Base-by-base conservation (phyloP, 345 rosid species). In the Eutrema yunnanense region DNA sequence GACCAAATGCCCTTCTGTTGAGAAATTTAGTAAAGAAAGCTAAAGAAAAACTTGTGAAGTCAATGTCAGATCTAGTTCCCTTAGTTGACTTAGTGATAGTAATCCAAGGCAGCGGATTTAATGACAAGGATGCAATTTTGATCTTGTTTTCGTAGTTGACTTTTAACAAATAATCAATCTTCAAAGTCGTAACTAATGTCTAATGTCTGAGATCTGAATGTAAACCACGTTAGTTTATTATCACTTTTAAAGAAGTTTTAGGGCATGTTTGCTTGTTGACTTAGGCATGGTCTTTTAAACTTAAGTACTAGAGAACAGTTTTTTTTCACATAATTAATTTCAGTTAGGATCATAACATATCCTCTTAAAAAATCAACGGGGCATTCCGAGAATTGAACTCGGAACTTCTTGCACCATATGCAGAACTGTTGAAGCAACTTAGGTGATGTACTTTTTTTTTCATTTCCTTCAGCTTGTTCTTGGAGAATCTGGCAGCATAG, bases 301-400 rank as follows among this genome's bases (percentile, higher is more conserved):
- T 19, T 1, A 19, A 19, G 22, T 19, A 19, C 22, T 0, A 19
- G 22, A 19, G 22, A 19, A 19, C 22, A 19, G 9, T 38, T 38
- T 38, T 9, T n/a, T 38, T 38, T 38, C 41, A 19, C 22, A 19
- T 19, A 19, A 19, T 19, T 19, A 19, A 19, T 19, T 19, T 0
- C 22, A 19, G 22, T 19, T 19, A 19, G 22, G 22, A 19, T 19
- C 22, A 19, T 19, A 19, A 19, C 22, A 19, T 19, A 19, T 19
- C 22, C 22, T 19, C 22, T 19, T 19, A 0, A 19, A 19, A 19
- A 19, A 19, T 19, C 22, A 32, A 32, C 0, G 82, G 80, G 82
- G 80, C 82, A 82, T 83, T 92, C 87, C 82, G 86, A 89, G 87
- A 85, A 83, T 89, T 84, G 90, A 83, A 83, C 89, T 87, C 86